Conservation (phyloP, 78 protist species). For the Dictyostelium citrinum region DNA sequence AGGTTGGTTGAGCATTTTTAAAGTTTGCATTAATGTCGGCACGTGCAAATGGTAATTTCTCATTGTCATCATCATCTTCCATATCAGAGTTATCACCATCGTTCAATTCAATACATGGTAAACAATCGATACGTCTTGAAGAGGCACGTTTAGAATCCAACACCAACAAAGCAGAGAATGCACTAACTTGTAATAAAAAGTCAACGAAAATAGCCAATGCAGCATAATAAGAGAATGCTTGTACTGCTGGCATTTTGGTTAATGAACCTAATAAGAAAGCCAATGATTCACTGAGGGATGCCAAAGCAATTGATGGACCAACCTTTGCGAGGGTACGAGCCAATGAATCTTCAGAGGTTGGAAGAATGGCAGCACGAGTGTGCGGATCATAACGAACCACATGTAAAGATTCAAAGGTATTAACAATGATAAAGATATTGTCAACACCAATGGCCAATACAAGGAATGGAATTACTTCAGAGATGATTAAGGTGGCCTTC, state of each 20-base stretch:
- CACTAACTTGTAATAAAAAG: conserved; percentile 82
- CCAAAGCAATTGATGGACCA: conserved; percentile 87
- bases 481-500: conserved; percentile 87
- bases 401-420: conserved; percentile 70
- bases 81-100: conserved; percentile 60
- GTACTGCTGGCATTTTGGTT: conserved; percentile 89
- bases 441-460: conserved; percentile 91
- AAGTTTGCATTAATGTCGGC: neutral
- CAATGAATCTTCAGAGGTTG: conserved; percentile 52
- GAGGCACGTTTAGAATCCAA: conserved; percentile 68
- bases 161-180: conserved; percentile 70
- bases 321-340: conserved; percentile 66
- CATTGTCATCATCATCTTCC: conserved; percentile 26
- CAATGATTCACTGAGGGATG: conserved; percentile 80
- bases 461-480: conserved; percentile 90
- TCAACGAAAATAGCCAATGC: conserved; percentile 81
- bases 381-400: neutral
- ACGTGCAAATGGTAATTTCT: conserved; percentile 1
- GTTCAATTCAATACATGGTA: conserved; percentile 52
- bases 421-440: conserved; percentile 85
- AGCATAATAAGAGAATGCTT: conserved; percentile 83
- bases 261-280: conserved; percentile 89
- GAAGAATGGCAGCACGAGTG: neutral
- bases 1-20: neutral
- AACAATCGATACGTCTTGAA: conserved; percentile 77